Conservation (phyloP, 345 rosid species). For the Cardiospermum halicacabum region DNA sequence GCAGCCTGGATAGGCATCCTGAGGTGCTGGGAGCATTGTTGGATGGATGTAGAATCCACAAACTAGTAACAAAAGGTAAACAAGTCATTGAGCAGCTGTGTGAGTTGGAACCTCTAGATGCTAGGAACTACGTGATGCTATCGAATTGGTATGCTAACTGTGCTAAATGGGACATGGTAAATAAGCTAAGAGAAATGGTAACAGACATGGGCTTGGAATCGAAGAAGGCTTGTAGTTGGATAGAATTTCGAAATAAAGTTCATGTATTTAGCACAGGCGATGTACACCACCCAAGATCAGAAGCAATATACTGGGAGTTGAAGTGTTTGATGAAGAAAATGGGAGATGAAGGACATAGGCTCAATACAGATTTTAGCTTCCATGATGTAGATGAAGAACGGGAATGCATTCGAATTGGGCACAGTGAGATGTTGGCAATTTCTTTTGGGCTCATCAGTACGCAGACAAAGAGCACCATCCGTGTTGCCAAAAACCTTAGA, state of each 20-base stretch:
- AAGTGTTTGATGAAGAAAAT: constrained; percentile 30
- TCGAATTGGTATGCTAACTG: constrained; percentile 36
- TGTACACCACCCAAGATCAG: constrained; percentile 48
- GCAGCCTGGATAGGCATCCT: constrained; percentile 27
- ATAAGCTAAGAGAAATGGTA: constrained; percentile 26
- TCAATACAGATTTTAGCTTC: constrained; percentile 22
- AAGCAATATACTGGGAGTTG: constrained; percentile 37
- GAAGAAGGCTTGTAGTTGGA: constrained; percentile 46
- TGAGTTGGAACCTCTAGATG: constrained; percentile 43
- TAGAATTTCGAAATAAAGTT: constrained; percentile 47
- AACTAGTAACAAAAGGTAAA: constrained; percentile 27
- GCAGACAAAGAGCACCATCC: constrained; percentile 26
- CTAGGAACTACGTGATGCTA: constrained; percentile 40
- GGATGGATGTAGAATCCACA: constrained; percentile 47
- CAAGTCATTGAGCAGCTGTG: constrained; percentile 38
- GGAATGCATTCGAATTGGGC: constrained; percentile 35
- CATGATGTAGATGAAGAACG: constrained; percentile 49
- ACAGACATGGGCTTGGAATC: constrained; percentile 44
- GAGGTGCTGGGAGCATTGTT: constrained; percentile 39
- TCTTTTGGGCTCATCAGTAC: constrained; percentile 48
- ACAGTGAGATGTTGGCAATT: constrained; percentile 55
- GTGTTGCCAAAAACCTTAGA: constrained; percentile 34
- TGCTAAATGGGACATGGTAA: constrained; percentile 36
- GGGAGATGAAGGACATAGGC: constrained; percentile 14
- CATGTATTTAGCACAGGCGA: constrained; percentile 54